phyloP scores from a whole-genome alignment of 352 stramenopile genomes.

The Pythium aristosporum region DNA sequence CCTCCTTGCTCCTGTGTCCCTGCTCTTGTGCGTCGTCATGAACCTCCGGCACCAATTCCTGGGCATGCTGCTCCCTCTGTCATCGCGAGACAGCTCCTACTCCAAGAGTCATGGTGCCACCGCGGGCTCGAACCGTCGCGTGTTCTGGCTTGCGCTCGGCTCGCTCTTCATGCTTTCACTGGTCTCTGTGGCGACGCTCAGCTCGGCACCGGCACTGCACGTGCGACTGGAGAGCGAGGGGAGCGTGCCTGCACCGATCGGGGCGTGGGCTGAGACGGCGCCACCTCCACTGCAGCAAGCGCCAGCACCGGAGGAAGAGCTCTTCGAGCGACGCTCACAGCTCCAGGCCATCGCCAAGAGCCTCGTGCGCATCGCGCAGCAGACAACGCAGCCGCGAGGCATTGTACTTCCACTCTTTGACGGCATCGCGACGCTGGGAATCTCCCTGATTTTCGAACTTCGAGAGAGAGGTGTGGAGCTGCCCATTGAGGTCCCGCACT shows the following conservation, averaged over 20 bases:
- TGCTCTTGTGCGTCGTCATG: not conserved
- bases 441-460: conserved; percentile 63
- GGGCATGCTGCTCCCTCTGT: conserved; percentile 10
- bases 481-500: conserved; percentile 73
- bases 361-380: conserved; percentile 13
- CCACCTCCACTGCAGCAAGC: not conserved
- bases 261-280: not conserved
- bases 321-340: conserved; percentile 1
- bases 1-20: not conserved
- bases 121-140: not conserved
- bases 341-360: conserved; percentile 13
- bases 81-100: not conserved
- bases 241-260: not conserved
- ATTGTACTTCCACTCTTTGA: conserved; percentile 70
- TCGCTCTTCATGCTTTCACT: conserved; percentile 15
- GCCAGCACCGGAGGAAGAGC: not conserved
- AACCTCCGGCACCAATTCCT: conserved; percentile 8
- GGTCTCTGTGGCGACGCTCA: conserved; percentile 13
- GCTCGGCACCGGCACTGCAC: conserved; percentile 1
- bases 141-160: conserved; percentile 14
- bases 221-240: not conserved
- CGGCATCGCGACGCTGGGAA: conserved; percentile 50
- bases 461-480: conserved; percentile 45
- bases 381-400: conserved; percentile 40
- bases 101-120: not conserved